Conservation (phyloP, 805 yeast genomes). For the Ogataea henricii region DNA sequence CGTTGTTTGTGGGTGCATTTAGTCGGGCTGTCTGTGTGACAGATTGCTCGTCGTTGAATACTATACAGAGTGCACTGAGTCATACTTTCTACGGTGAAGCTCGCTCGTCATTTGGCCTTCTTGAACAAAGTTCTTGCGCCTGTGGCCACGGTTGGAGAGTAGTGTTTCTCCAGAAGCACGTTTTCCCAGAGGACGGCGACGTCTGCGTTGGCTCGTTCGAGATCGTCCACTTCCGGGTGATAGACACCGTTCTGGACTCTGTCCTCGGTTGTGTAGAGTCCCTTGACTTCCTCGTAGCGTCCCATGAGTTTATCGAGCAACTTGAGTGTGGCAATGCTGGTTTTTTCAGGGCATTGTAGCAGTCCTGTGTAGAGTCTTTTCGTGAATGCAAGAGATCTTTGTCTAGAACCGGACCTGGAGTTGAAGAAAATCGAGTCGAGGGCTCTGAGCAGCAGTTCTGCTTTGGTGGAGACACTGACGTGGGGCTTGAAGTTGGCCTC, state of each 20-base stretch:
- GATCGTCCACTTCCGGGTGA: constrained; percentile 61
- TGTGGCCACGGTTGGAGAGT: constrained; percentile 76
- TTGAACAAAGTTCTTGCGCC: constrained; percentile 50
- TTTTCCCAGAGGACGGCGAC: constrained; percentile 93
- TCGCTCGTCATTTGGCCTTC: not conserved
- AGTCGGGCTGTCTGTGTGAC: too few species aligned
- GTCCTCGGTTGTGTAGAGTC: constrained; percentile 86
- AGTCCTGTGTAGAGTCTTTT: constrained; percentile 71
- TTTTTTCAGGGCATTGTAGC: constrained; percentile 84
- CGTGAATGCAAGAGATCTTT: constrained; percentile 77
- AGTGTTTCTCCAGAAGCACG: constrained; percentile 76
- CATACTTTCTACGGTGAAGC: not conserved
- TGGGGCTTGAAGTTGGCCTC: constrained; percentile 52
- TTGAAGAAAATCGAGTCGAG: constrained; percentile 82
- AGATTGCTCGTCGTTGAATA: too few species aligned
- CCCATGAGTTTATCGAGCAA: constrained; percentile 75
- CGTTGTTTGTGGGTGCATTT: not conserved
- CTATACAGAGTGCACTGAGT: not conserved
- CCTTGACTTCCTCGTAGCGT: constrained; percentile 69
- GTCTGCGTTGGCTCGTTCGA: constrained; percentile 79
- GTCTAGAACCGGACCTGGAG: constrained; percentile 63
- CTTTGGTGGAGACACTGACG: constrained; percentile 85
- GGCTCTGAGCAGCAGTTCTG: constrained; percentile 77
- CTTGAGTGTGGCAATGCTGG: constrained; percentile 74
- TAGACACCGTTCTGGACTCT: constrained; percentile 80